Evolutionary conservation across 1,284 basidiomycete species (phyloP).

Genomic region (Pyrrhoderma lamaoense): DNA sequence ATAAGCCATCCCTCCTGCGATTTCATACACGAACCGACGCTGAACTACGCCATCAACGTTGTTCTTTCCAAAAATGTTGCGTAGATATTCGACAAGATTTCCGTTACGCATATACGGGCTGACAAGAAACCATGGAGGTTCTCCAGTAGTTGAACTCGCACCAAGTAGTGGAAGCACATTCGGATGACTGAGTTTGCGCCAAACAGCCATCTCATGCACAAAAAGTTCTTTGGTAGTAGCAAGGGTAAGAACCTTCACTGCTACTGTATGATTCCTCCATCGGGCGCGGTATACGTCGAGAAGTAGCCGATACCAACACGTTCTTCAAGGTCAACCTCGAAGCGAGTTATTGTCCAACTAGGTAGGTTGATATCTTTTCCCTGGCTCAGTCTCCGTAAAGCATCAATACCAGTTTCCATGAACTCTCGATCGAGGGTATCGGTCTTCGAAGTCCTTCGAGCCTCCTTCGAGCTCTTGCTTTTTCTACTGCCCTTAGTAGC

Average conservation of each 20-base stretch:
- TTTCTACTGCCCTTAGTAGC: constrained; percentile 10
- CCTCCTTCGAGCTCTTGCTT: constrained; percentile 17
- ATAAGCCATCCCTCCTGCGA: constrained; percentile 73
- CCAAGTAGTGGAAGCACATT: constrained; percentile 52
- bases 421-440: constrained; percentile 39
- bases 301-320: constrained; percentile 65
- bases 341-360: constrained; percentile 68
- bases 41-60: constrained; percentile 20
- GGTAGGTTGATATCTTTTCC: constrained; percentile 38
- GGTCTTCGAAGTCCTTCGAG: constrained; percentile 11
- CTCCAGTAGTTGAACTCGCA: constrained; percentile 49
- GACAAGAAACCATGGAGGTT: constrained; percentile 64
- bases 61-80: constrained; percentile 19
- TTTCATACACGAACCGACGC: constrained; percentile 57
- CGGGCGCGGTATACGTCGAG: constrained; percentile 60
- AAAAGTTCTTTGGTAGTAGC: constrained; percentile 44
- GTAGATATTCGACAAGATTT: constrained; percentile 39
- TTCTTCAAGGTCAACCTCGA: constrained; percentile 55
- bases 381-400: constrained; percentile 32
- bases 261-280: constrained; percentile 54
- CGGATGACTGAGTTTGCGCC: constrained; percentile 44
- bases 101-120: constrained; percentile 48
- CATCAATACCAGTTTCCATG: constrained; percentile 42
- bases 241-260: constrained; percentile 48
- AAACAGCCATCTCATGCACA: constrained; percentile 42